These are phyloP conservation scores for Furcasterigmium furcatum DNA, from an alignment of 2,329 filamentous ascomycete genomes.

Conservation along the genomic window DNA sequence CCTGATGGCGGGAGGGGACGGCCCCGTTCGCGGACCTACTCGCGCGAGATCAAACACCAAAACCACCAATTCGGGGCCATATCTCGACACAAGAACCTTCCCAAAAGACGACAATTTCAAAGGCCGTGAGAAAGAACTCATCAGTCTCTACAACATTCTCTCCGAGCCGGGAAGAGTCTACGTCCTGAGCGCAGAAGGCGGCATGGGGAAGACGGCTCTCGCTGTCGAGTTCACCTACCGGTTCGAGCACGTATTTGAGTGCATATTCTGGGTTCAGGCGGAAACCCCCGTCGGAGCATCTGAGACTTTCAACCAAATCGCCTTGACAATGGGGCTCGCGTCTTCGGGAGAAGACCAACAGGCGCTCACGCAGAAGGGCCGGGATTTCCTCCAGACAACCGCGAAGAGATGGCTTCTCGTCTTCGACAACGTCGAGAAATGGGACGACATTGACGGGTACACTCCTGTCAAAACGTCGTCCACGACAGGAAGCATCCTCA, in stretches of 20 bases:
- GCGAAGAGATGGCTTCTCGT: constrained; percentile 13
- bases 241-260: constrained; percentile 15
- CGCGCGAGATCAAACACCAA: not conserved
- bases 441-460: constrained; percentile 11
- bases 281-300: constrained; percentile 14
- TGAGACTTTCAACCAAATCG: constrained; percentile 13
- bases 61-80: not conserved
- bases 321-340: constrained; percentile 6
- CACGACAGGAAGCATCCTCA: constrained; percentile 10
- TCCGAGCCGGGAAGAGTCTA: constrained; percentile 11
- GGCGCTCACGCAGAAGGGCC: constrained; percentile 7
- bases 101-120: constrained; percentile 12
- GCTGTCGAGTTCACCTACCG: constrained; percentile 18
- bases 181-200: constrained; percentile 11
- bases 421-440: constrained; percentile 14
- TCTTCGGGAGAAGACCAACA: constrained; percentile 3
- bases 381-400: constrained; percentile 11
- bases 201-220: constrained; percentile 18
- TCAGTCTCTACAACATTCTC: constrained; percentile 11
- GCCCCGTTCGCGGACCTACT: not conserved
- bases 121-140: constrained; percentile 11
- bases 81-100: constrained; percentile 4
- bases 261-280: constrained; percentile 20
- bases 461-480: constrained; percentile 12
- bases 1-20: not conserved